phyloP scores from a whole-genome alignment of 2,329 filamentous ascomycete genomes.

The Claviceps sp. region DNA sequence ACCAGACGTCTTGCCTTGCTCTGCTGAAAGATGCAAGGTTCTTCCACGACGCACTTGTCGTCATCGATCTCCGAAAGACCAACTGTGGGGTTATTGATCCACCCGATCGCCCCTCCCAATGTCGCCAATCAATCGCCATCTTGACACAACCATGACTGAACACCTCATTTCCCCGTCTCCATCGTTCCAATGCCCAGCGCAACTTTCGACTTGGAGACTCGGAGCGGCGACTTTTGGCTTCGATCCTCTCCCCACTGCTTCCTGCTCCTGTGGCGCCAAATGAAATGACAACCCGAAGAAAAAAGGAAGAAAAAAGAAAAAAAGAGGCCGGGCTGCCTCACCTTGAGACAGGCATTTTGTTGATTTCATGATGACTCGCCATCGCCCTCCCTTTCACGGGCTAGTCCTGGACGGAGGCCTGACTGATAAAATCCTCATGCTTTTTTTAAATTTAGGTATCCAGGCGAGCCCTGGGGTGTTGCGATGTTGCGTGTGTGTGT shows the following conservation, averaged over 20 bases:
- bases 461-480: background rate
- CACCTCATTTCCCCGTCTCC: conserved; percentile 4
- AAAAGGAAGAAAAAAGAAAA: background rate
- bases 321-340: background rate
- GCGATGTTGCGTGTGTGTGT: no score
- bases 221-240: background rate
- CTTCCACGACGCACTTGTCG: no score
- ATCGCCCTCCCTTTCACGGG: background rate
- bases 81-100: background rate
- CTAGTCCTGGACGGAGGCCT: background rate
- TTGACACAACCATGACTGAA: conserved; percentile 7
- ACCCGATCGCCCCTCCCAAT: background rate
- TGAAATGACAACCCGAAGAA: background rate
- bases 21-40: no score
- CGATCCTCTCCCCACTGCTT: background rate
- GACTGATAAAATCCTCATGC: background rate
- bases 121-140: background rate
- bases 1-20: no score
- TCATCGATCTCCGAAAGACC: background rate
- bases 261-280: background rate
- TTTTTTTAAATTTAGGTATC: no score
- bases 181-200: background rate
- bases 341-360: background rate
- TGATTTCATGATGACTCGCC: no score
- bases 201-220: background rate